Percentiles rank a stretch among this genome's conserved stretches.
Evolutionary conservation across 2,329 filamentous ascomycete species (phyloP).

Genomic region (Pestalotiopsis sp.): DNA sequence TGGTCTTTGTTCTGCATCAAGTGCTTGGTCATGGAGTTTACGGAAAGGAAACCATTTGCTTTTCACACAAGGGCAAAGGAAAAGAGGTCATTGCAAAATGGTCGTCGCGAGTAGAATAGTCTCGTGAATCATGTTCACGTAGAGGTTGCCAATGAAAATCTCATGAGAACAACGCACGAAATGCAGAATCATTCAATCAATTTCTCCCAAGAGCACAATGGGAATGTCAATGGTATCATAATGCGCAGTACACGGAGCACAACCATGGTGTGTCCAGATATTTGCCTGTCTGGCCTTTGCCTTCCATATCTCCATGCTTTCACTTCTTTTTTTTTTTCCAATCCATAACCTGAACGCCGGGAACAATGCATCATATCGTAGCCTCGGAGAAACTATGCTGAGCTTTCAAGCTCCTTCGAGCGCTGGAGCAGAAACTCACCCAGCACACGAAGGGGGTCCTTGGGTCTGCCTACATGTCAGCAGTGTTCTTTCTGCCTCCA

Average conservation of each 20-base stretch:
- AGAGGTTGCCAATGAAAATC: slow-evolving; percentile 15
- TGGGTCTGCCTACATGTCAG: slow-evolving; percentile 48
- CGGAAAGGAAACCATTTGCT: slow-evolving; percentile 30
- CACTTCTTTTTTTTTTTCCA: slow-evolving; percentile 2
- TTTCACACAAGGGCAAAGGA: slow-evolving; percentile 19
- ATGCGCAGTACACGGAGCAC: neutral
- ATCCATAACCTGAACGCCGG: slow-evolving; percentile 8
- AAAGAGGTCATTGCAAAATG: slow-evolving; percentile 14
- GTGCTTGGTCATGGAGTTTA: slow-evolving; percentile 32
- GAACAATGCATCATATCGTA: slow-evolving; percentile 1
- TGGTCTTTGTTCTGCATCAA: slow-evolving; percentile 22
- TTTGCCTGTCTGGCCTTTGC: neutral
- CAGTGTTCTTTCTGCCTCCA: neutral
- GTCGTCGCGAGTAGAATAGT: slow-evolving; percentile 12
- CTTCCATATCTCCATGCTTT: neutral
- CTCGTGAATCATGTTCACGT: slow-evolving; percentile 6
- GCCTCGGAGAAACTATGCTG: slow-evolving; percentile 9
- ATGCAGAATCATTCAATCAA: slow-evolving; percentile 1
- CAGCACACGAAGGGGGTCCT: slow-evolving; percentile 66
- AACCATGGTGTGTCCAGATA: neutral
- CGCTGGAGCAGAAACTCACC: slow-evolving; percentile 71
- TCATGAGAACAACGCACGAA: slow-evolving; percentile 9
- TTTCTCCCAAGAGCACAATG: neutral
- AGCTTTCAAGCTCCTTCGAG: slow-evolving; percentile 62
- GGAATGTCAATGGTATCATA: slow-evolving; percentile 14